Base-by-base conservation (phyloP, 805 yeast genomes). In the Starmera quercuum region DNA sequence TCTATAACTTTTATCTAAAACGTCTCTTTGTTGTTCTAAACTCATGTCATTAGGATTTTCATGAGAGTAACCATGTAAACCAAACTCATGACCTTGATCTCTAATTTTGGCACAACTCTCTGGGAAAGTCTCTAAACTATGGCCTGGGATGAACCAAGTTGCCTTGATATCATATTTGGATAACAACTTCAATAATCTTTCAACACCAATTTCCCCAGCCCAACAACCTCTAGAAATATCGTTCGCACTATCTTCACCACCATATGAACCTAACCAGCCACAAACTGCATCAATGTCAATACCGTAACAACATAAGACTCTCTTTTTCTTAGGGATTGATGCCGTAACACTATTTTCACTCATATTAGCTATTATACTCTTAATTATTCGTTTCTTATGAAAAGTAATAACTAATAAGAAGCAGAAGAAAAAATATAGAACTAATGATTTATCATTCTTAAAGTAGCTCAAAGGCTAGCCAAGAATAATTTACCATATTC, bases 81-180 rank as follows among this genome's bases (percentile, higher is more conserved):
- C 64, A 33, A 59, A 41, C 36, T 59, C 64, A 38, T 59, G 64
- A 5, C 63, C 64, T 9, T 33, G 33, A 38, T 59, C 63, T 26
- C 58, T 51, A 16, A 59, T 45, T 49, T 46, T 38, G n/a, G 53
- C 57, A 34, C 61, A 54, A 30, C 53, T 56, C 33, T 58, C 59
- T 4, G 64, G 64, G 37, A 59, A 59, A 1, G 64, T 59, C 38
- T 58, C 62, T n/a, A 59, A 44, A 10, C 63, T 56, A 37, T 59
- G 64, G 17, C 62, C 64, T 8, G 64, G 64, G 34, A 53, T 50
- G 31, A 59, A 59, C 61, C 62, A 59, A 25, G 64, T 59, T 6
- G 57, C 64, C 33, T 58, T 59, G 44, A 59, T 59, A 20, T 47
- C 40, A 40, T 59, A 56, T 36, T 56, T 59, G 26, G 52, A 53